Base-by-base conservation (phyloP, 495 filamentous ascomycete species). In the Aspergillus leporis region DNA sequence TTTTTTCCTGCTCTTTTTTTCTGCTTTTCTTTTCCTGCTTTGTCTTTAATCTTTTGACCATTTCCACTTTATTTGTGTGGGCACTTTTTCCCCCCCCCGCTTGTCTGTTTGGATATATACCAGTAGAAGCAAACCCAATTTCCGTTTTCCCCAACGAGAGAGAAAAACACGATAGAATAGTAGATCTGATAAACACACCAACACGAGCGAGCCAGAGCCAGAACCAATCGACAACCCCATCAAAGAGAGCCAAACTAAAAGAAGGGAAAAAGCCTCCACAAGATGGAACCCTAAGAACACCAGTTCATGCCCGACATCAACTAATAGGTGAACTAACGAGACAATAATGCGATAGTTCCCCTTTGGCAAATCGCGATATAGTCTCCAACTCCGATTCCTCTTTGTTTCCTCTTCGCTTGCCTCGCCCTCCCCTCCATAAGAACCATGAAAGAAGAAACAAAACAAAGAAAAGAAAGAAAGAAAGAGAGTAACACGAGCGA, bases 81-180 rank as follows among this genome's bases (percentile, higher is more conserved):
- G 49, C 30, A 18, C n/a, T 32, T 32, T 55, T n/a, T n/a, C n/a
- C n/a, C n/a, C n/a, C 25, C n/a, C 30, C 21, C 16, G 16, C 4
- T 19, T 55, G 41, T 46, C 23, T 59, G 30, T 36, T 59, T 63
- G 56, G 61, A 59, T 56, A 63, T 56, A 63, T 53, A 22, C 43
- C 43, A 22, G 43, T 47, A 22, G 19, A 47, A 47, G 43, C 43
- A 3, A 23, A 8, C 10, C 16, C 6, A 47, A 18, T n/a, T 51
- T 41, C 16, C 14, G 3, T n/a, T 41, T 41, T 14, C 38, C 38
- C 12, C 38, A 3, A n/a, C n/a, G n/a, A n/a, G n/a, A n/a, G n/a
- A n/a, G n/a, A n/a, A n/a, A n/a, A n/a, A n/a, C n/a, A n/a, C n/a
- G n/a, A n/a, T n/a, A n/a, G n/a, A n/a, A n/a, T n/a, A n/a, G n/a